These are phyloP conservation scores for Colletotrichum horii DNA, from an alignment of 2,329 filamentous ascomycete species.

Conservation along the genomic window DNA sequence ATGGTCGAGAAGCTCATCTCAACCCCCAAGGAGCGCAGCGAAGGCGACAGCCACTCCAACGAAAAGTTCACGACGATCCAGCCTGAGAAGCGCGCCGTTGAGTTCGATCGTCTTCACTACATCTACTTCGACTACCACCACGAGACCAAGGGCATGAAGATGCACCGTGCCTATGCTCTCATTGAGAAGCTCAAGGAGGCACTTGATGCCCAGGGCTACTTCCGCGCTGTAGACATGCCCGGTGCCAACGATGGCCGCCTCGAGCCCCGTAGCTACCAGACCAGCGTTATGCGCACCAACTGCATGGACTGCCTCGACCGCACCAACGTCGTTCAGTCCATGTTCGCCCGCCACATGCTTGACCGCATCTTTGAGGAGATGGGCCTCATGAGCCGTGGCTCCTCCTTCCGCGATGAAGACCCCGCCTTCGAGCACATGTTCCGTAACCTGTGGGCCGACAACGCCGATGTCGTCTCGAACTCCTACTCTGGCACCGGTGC, in stretches of 20 bases:
- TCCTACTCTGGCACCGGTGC: constrained; percentile 96
- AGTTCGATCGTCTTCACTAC: constrained; percentile 89
- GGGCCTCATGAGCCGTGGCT: constrained; percentile 77
- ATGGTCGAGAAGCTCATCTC: constrained; percentile 80
- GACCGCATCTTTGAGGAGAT: constrained; percentile 88
- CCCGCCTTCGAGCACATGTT: constrained; percentile 86
- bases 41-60: constrained; percentile 69
- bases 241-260: constrained; percentile 72
- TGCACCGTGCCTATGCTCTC: constrained; percentile 88
- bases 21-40: constrained; percentile 67
- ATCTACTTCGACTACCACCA: constrained; percentile 98
- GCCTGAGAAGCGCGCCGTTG: constrained; percentile 58
- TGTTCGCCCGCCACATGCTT: constrained; percentile 89
- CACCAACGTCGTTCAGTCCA: constrained; percentile 97
- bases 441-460: constrained; percentile 98
- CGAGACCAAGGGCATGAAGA: constrained; percentile 93
- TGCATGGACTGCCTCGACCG: constrained; percentile 99
- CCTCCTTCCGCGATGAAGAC: constrained; percentile 79
- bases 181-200: constrained; percentile 82
- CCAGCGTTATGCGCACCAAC: constrained; percentile 92
- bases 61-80: constrained; percentile 87
- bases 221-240: constrained; percentile 87
- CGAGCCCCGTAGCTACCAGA: constrained; percentile 82
- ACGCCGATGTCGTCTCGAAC: constrained; percentile 91
- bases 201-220: constrained; percentile 84